Conservation (phyloP, 441 rosid genomes). For the Pelargonium citronellum region DNA sequence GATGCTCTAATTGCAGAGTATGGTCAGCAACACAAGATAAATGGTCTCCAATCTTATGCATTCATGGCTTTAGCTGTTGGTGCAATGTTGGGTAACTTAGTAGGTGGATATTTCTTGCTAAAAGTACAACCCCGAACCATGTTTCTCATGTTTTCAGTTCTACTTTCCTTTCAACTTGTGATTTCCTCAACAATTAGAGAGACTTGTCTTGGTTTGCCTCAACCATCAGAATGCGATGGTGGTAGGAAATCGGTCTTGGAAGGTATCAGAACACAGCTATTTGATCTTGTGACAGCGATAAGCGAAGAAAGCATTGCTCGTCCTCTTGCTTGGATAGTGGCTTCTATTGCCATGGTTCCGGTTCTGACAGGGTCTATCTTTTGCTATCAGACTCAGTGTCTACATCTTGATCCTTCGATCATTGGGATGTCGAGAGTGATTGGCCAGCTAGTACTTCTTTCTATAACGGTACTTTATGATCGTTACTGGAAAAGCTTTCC, state of each 20-base stretch:
- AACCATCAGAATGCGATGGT: conserved; percentile 21
- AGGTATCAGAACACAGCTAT: conserved; percentile 40
- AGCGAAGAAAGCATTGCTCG: conserved; percentile 38
- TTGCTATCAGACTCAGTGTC: conserved; percentile 71
- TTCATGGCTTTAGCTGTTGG: conserved; percentile 76
- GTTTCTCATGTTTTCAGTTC: conserved; percentile 46
- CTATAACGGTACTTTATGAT: conserved; percentile 48
- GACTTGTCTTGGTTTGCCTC: conserved; percentile 44
- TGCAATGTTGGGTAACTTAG: conserved; percentile 62
- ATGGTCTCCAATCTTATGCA: conserved; percentile 67
- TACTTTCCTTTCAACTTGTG: conserved; percentile 49
- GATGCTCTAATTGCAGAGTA: conserved; percentile 85
- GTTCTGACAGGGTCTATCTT: conserved; percentile 65
- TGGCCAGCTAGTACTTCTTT: conserved; percentile 62
- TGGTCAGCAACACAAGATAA: conserved; percentile 43
- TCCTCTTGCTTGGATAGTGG: conserved; percentile 62
- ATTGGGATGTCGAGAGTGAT: conserved; percentile 71
- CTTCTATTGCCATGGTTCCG: conserved; percentile 58
- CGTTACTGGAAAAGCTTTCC: conserved; percentile 49
- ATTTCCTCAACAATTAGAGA: conserved; percentile 42
- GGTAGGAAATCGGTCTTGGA: conserved; percentile 33
- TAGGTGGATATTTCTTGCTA: conserved; percentile 58
- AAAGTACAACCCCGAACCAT: conserved; percentile 39
- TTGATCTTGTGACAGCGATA: conserved; percentile 45
- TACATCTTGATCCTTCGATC: conserved; percentile 55